Evolutionary conservation across 1,284 basidiomycete species (phyloP).

Genomic region (Puccinia hordei): DNA sequence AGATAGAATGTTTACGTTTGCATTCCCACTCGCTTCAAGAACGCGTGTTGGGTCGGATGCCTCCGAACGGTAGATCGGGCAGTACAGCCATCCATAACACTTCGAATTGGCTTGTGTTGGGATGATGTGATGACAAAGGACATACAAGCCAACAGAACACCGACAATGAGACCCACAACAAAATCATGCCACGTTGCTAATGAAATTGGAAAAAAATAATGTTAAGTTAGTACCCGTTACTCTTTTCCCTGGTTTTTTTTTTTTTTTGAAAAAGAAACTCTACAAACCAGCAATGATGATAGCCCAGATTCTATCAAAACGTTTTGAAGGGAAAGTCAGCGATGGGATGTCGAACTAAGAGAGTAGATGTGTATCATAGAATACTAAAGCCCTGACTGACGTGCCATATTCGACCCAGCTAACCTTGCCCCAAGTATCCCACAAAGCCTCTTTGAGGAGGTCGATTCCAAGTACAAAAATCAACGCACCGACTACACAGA

Average conservation of each 20-base stretch:
- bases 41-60: slow-evolving; percentile 78
- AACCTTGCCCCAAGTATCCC: slow-evolving; percentile 89
- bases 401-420: slow-evolving; percentile 53
- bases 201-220: neutral
- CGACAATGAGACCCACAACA: slow-evolving; percentile 88
- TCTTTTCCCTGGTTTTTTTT: neutral
- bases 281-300: slow-evolving; percentile 67
- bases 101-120: slow-evolving; percentile 76
- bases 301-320: slow-evolving; percentile 62
- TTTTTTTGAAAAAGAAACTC: slow-evolving; percentile 50
- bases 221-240: neutral
- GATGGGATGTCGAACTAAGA: neutral
- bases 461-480: slow-evolving; percentile 96
- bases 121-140: slow-evolving; percentile 97
- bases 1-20: slow-evolving; percentile 73
- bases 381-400: slow-evolving; percentile 13
- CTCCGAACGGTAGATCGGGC: slow-evolving; percentile 82
- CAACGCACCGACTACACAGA: slow-evolving; percentile 69
- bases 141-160: slow-evolving; percentile 82
- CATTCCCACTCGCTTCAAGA: slow-evolving; percentile 84
- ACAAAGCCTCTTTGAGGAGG: slow-evolving; percentile 84
- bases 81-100: slow-evolving; percentile 59
- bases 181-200: slow-evolving; percentile 63
- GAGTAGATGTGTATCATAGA: neutral
- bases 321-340: slow-evolving; percentile 57